Conservation (phyloP, 2,329 filamentous ascomycete species). For the Diaporthe citri region DNA sequence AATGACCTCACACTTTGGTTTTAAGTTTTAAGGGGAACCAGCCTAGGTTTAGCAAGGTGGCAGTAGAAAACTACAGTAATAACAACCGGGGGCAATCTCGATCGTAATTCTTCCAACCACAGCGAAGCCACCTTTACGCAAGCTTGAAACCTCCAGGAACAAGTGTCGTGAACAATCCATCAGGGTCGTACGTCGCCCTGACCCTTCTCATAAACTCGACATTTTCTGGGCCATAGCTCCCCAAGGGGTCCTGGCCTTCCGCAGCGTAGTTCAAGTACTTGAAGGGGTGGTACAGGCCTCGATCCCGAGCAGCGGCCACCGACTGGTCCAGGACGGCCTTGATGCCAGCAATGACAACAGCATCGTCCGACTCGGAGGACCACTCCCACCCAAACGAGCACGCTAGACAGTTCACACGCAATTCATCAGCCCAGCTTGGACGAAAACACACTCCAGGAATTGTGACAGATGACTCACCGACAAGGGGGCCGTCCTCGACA, state of each 20-base stretch:
- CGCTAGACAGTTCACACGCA: slow-evolving; percentile 43
- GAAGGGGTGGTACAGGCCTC: background rate
- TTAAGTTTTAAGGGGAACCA: background rate
- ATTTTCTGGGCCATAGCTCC: slow-evolving; percentile 8
- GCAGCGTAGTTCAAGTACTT: slow-evolving; percentile 25
- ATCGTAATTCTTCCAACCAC: background rate
- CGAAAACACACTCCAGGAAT: background rate
- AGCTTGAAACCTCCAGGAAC: background rate
- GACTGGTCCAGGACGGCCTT: background rate
- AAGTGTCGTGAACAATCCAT: background rate
- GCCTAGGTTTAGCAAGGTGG: background rate
- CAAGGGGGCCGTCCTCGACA: slow-evolving; percentile 48
- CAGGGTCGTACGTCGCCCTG: background rate
- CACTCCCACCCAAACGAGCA: slow-evolving; percentile 47
- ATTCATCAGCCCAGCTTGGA: background rate
- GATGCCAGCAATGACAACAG: slow-evolving; percentile 42
- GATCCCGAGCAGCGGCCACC: background rate
- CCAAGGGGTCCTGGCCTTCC: slow-evolving; percentile 1
- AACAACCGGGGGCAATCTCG: too few species aligned
- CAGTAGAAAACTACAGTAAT: too few species aligned
- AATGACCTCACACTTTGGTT: background rate
- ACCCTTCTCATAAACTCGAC: background rate
- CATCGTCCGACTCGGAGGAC: slow-evolving; percentile 47
- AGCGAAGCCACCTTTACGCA: background rate
- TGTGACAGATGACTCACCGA: background rate